Evolutionary conservation across 352 stramenopile genomes (phyloP), one percentile per base, ranked within the genome.

Genomic region (Phytopythium oedochilum): DNA sequence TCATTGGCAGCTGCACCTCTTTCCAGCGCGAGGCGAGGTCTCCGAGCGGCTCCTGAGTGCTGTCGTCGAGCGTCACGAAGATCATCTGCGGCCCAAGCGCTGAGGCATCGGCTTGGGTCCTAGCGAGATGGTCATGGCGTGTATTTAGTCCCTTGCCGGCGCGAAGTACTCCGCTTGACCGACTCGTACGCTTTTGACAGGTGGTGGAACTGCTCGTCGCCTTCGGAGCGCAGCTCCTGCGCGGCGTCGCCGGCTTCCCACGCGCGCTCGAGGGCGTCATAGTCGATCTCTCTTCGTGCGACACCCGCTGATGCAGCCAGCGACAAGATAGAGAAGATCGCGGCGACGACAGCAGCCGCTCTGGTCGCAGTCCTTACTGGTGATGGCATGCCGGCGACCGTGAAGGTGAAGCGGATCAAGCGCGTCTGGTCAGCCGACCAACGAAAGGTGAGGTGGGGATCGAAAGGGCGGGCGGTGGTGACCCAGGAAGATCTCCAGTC

Each of bases 31-130:
- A 63, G n/a, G 82, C 82, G 43, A 89, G 26, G 6, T 73, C 71
- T 39, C 52, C 32, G 18, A 86, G 58, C 20, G 57, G 48, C 38
- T 87, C 68, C 42, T 12, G 31, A 0, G 53, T n/a, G 0, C 51
- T 63, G n/a, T 52, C n/a, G 31, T 51, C 39, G 17, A 92, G 60
- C 38, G 75, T 88, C 53, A 90, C 79, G 47, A 92, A 92, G 8
- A 92, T 64, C 82, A 92, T 92, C 45, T 92, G 82, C 11, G 82
- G 79, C 7, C 79, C 79, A n/a, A 85, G 44, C 4, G 58, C 49
- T 53, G 84, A 85, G 31, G 75, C 73, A 29, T 83, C 67, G 4
- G 55, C 57, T 8, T 69, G 58, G 26, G 53, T 70, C 34, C 73
- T 89, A 45, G 12, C 8, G 34, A 23, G 51, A 9, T 46, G n/a